Base-by-base conservation (phyloP, 2,329 filamentous ascomycete species). In the Davidsoniella eucalypti region DNA sequence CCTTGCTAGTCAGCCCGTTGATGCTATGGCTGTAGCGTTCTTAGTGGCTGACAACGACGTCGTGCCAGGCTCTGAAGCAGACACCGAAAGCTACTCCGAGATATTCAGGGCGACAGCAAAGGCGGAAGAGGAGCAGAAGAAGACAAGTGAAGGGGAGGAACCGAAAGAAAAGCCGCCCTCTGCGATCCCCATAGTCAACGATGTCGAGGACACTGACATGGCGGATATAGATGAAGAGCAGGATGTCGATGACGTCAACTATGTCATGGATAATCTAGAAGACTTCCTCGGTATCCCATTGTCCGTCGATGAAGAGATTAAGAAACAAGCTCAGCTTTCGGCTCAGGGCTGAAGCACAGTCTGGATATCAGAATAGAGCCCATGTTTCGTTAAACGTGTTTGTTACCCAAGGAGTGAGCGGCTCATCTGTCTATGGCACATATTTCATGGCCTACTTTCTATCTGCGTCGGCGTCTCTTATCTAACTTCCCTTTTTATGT, bases 1-100 rank as follows among this genome's bases (percentile, higher is more conserved):
- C 9, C 60, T 59, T 10, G 55, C 60, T 36, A 73, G 69, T 29
- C 67, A 68, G 5, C 57, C 57, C 0, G 54, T 69, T 14, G 64
- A 61, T 50, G 71, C 68, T 5, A 72, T 73, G 67, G 71, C 71
- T 0, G 62, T 69, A 52, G 67, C 68, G 5, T 75, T 75, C 52
- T 59, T 66, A 25, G 59, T 64, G n/a, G 70, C 68, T 5, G 71
- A 74, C 54, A 49, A 53, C 53, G 51, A 53, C 12, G 58, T 42
- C 23, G 54, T 54, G 18, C 44, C 45, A 2, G 50, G 50, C 25
- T 52, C 46, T 21, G 39, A 49, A 41, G 46, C 40, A 33, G 50
- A 52, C 10, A 49, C 41, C 6, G 50, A 52, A 16, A 48, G 41
- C 16, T 52, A 52, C 23, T 29, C 50, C 6, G 50, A 52, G 3